Conservation (phyloP, 2,329 filamentous ascomycete genomes). For the Aspergillus texensis region DNA sequence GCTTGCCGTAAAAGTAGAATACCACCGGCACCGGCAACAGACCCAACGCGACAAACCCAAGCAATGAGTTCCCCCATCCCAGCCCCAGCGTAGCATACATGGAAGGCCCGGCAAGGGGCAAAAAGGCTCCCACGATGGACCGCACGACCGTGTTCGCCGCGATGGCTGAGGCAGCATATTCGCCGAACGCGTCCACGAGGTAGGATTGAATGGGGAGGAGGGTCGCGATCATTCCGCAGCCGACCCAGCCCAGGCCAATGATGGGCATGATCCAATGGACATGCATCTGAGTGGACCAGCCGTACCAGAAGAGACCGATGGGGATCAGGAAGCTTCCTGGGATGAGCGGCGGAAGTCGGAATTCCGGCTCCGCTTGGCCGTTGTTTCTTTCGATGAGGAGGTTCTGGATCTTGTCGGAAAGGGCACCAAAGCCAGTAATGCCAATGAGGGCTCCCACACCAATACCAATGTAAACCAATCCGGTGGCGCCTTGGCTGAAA, state of each 20-base stretch:
- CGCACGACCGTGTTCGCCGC: constrained; percentile 60
- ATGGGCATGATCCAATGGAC: constrained; percentile 58
- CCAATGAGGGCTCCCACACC: constrained; percentile 1
- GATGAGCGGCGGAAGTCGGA: constrained; percentile 56
- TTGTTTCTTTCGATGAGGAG: constrained; percentile 36
- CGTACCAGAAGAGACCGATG: constrained; percentile 58
- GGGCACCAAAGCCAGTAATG: constrained; percentile 1
- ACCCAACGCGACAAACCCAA: constrained; percentile 58
- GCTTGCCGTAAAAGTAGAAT: constrained; percentile 28
- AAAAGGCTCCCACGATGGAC: constrained; percentile 59
- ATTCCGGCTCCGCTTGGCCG: constrained; percentile 45
- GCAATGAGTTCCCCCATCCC: constrained; percentile 56
- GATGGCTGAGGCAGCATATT: constrained; percentile 53
- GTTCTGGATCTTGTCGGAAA: constrained; percentile 30
- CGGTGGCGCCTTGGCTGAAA: constrained; percentile 46
- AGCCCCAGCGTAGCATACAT: constrained; percentile 52
- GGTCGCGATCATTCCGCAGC: background rate
- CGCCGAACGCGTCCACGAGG: constrained; percentile 58
- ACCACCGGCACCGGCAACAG: constrained; percentile 47
- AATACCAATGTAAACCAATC: constrained; percentile 41
- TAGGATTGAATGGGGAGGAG: constrained; percentile 48
- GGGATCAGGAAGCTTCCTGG: constrained; percentile 55
- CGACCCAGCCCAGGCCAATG: constrained; percentile 17
- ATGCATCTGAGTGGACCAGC: constrained; percentile 55
- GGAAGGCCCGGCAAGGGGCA: constrained; percentile 62